Conservation (phyloP, 495 filamentous ascomycete species). For the Trichoderma reesei region DNA sequence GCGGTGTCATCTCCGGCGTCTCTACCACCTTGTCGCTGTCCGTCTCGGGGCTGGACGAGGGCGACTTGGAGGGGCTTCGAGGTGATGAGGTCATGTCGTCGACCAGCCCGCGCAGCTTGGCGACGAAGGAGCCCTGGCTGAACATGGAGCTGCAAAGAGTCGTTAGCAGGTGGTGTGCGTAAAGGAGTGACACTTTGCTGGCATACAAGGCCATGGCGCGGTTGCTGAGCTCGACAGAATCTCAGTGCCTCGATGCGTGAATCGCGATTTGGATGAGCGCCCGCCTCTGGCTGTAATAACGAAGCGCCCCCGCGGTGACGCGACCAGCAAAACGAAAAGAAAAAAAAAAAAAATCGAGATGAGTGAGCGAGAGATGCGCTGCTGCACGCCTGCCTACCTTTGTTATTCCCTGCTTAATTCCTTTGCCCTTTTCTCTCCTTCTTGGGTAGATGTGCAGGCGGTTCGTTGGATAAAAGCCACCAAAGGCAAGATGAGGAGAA, state of each 20-base stretch:
- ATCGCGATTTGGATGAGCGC: background rate
- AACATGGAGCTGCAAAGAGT: constrained; percentile 6
- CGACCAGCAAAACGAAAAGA: background rate
- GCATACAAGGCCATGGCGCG: background rate
- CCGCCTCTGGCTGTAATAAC: background rate
- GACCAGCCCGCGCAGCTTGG: constrained; percentile 5
- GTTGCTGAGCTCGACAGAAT: background rate
- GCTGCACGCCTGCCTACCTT: constrained; percentile 5
- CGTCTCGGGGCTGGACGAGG: background rate
- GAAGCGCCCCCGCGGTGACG: constrained; percentile 1
- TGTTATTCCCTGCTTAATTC: constrained; percentile 1
- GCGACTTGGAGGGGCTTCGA: constrained; percentile 4
- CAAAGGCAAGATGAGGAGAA: background rate
- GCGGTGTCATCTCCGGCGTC: background rate
- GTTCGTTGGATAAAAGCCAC: background rate
- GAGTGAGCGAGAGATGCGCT: too few species aligned
- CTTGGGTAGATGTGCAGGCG: background rate
- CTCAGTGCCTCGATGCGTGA: background rate
- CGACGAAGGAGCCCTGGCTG: background rate
- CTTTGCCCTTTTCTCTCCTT: background rate
- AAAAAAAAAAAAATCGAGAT: too few species aligned
- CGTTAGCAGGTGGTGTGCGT: background rate
- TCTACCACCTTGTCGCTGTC: constrained; percentile 4
- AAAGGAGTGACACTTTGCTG: background rate
- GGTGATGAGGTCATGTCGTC: constrained; percentile 8